Evolutionary conservation across 139 green algal species (phyloP), one percentile per base, ranked within the genome.

Genomic region (Picochlorum sp.): DNA sequence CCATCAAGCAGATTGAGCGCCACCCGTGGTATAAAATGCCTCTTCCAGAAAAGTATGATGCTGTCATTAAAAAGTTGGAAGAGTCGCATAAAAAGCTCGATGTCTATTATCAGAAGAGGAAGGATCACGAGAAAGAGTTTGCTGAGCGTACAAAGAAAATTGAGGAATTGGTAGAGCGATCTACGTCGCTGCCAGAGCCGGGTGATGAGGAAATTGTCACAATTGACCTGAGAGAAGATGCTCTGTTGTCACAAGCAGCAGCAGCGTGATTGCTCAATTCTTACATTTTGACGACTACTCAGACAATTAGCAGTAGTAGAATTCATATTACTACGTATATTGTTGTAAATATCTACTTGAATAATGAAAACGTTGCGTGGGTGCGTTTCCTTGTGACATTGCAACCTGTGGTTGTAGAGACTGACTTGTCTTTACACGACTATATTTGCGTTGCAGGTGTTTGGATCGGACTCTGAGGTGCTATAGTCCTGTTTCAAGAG

Each of bases 21-120:
- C 84, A 92, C 66, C 79, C 82, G 31, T 92, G 84, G 85, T 78
- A 78, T 55, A 60, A 66, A 31, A 74, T 57, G 60, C 54, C 66
- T n/a, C 13, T 78, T 38, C 60, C 71, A 10, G 6, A 49, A 6
- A 14, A 20, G 15, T 78, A 78, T 49, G 41, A 70, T 37, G 44
- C 11, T 16, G 41, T 57, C 44, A 64, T 74, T 44, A 64, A 74
- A 18, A 37, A 51, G 13, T n/a, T 70, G 14, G 7, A 64, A 21
- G 49, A 45, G 21, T 59, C 38, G 15, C 66, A 72, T 47, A 61
- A 20, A 4, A 15, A 45, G 37, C 56, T 63, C n/a, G 54, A 74
- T n/a, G 2, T 10, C 3, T 45, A 70, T 24, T 65, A 70, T 10
- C 47, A 60, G 21, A 41, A 37, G 3, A 56, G 52, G 16, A 64